These are phyloP conservation scores for Monosporascus sp. DNA, from an alignment of 2,329 filamentous ascomycete species.

Conservation along the genomic window DNA sequence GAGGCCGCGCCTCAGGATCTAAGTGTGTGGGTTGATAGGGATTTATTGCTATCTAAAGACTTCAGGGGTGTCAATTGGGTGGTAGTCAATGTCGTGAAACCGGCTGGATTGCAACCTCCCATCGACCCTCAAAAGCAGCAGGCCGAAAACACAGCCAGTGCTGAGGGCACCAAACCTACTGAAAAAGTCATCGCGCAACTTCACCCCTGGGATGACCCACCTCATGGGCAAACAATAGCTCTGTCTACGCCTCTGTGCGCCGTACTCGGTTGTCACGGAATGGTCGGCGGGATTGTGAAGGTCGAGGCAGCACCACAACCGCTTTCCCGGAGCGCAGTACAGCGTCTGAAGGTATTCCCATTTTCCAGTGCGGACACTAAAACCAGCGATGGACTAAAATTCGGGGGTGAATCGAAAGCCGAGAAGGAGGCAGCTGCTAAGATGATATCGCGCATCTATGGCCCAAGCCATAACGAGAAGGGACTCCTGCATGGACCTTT, in stretches of 20 bases:
- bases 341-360: constrained; percentile 71
- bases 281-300: constrained; percentile 82
- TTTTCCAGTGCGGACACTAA: constrained; percentile 58
- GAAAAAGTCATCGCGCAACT: constrained; percentile 72
- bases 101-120: constrained; percentile 67
- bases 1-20: constrained; percentile 53
- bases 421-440: constrained; percentile 73
- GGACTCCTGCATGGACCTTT: constrained; percentile 76
- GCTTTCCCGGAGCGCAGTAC: constrained; percentile 59
- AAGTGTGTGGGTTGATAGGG: constrained; percentile 79
- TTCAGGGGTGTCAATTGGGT: constrained; percentile 74
- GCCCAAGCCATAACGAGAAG: constrained; percentile 42
- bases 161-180: constrained; percentile 45
- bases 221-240: constrained; percentile 72
- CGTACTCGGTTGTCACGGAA: constrained; percentile 62
- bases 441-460: constrained; percentile 67
- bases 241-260: constrained; percentile 73
- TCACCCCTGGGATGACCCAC: constrained; percentile 76
- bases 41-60: constrained; percentile 64
- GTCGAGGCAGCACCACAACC: constrained; percentile 76
- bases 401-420: constrained; percentile 80
- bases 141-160: constrained; percentile 58
- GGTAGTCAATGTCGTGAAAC: constrained; percentile 78
- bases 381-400: constrained; percentile 64
- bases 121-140: constrained; percentile 63